These are phyloP conservation scores for Trametes hirsuta DNA, from an alignment of 1,284 basidiomycete species.

Conservation along the genomic window DNA sequence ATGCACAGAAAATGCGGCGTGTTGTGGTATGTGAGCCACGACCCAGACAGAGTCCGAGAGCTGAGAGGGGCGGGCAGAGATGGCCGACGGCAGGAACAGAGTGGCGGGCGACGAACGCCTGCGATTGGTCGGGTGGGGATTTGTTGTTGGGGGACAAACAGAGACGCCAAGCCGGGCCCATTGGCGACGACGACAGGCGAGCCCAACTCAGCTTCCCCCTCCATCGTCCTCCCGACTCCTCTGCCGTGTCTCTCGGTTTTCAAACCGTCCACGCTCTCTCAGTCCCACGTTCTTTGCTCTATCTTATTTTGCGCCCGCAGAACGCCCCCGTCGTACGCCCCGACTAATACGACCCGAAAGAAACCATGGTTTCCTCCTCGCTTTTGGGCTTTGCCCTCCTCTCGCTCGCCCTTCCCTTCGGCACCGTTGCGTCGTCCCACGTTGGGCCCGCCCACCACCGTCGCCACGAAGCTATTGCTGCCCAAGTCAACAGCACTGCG, in stretches of 20 bases:
- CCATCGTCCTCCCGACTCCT: conserved; percentile 10
- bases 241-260: conserved; percentile 7
- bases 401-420: conserved; percentile 35
- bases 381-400: conserved; percentile 33
- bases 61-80: neutral
- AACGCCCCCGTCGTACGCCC: conserved; percentile 1
- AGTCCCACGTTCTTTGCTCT: conserved; percentile 27
- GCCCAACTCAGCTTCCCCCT: conserved; percentile 15
- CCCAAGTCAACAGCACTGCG: conserved; percentile 5
- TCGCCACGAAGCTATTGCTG: conserved; percentile 33
- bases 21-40: too few relatives aligned
- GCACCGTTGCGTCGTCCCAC: conserved; percentile 29
- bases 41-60: too few relatives aligned
- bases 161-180: conserved; percentile 8
- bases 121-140: neutral
- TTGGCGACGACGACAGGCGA: conserved; percentile 8
- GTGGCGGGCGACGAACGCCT: neutral
- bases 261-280: conserved; percentile 23
- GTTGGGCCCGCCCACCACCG: conserved; percentile 24
- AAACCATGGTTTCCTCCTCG: conserved; percentile 27
- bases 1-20: too few relatives aligned
- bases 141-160: conserved; percentile 16
- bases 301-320: conserved; percentile 8
- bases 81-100: neutral
- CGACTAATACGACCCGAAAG: conserved; percentile 11